phyloP scores from a whole-genome alignment of 495 filamentous ascomycete species.

The Penicillium goetzii region DNA sequence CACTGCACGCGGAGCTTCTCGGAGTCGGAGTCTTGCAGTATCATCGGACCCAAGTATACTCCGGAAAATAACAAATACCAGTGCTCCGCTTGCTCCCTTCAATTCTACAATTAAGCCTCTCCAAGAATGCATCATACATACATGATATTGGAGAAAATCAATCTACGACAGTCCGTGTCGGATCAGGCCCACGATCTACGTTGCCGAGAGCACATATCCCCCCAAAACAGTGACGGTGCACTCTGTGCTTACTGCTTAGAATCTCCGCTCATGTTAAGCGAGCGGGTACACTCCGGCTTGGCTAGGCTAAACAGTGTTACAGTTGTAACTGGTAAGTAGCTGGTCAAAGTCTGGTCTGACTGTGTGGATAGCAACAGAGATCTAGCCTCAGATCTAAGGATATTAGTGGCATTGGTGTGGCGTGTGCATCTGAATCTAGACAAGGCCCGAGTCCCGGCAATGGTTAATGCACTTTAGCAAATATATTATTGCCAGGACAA shows the following conservation, averaged over 20 bases:
- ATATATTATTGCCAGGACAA: background rate
- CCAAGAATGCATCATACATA: background rate
- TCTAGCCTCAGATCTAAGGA: slow-evolving; percentile 18
- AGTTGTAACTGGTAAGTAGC: background rate
- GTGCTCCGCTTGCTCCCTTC: background rate
- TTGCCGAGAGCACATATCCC: background rate
- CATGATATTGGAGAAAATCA: background rate
- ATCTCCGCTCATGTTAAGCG: background rate
- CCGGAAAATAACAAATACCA: background rate
- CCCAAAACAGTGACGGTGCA: background rate
- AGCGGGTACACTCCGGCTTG: background rate
- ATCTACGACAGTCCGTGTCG: background rate
- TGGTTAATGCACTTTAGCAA: slow-evolving; percentile 2
- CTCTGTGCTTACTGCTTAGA: background rate
- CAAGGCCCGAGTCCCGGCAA: background rate
- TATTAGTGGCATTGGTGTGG: slow-evolving; percentile 5
- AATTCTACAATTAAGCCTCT: background rate
- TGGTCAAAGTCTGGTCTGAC: background rate
- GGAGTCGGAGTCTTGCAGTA: background rate
- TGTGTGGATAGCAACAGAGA: background rate
- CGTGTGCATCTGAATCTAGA: slow-evolving; percentile 16
- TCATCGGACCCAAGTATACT: background rate
- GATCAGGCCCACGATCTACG: slow-evolving; percentile 21
- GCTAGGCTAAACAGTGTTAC: background rate
- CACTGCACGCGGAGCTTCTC: background rate